Percentiles rank a stretch among this genome's conserved stretches.
These are phyloP conservation scores for Perilla frutescens DNA, from an alignment of 257 asterid genomes.

Conservation along the genomic window DNA sequence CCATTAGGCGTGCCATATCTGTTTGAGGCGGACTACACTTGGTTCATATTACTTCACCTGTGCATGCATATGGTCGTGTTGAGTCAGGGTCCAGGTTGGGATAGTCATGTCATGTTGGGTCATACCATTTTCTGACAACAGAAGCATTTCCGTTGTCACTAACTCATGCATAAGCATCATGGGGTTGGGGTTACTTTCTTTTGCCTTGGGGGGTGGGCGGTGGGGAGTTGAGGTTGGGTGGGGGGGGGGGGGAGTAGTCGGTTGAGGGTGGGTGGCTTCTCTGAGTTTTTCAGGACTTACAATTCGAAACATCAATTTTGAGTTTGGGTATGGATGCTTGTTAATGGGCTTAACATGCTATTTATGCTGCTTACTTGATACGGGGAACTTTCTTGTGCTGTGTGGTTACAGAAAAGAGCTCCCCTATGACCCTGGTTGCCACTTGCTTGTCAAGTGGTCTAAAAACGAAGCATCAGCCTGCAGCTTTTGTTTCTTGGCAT, in stretches of 20 bases:
- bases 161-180: constrained; percentile 77
- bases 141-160: constrained; percentile 63
- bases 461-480: constrained; percentile 15
- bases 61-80: constrained; percentile 87
- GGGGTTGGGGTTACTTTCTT: constrained; percentile 52
- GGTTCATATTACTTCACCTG: constrained; percentile 58
- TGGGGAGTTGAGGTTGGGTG: background rate
- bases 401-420: constrained; percentile 30
- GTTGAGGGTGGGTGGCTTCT: constrained; percentile 35
- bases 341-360: constrained; percentile 40
- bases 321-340: constrained; percentile 33
- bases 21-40: constrained; percentile 57
- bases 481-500: constrained; percentile 28
- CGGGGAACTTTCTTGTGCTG: constrained; percentile 33
- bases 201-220: constrained; percentile 39
- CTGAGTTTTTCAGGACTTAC: constrained; percentile 33
- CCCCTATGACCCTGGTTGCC: constrained; percentile 36
- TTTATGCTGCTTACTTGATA: constrained; percentile 30
- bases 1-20: constrained; percentile 86
- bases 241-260: constrained; percentile 29
- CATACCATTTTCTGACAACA: constrained; percentile 64
- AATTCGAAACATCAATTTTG: constrained; percentile 26
- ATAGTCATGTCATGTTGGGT: constrained; percentile 53
- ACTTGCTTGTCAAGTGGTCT: constrained; percentile 36
- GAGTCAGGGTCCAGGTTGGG: constrained; percentile 68